A percentile compares a stretch with the other conserved stretches of the same genome.
phyloP scores from a whole-genome alignment of 768 basidiomycete species.

The Cytidiella melzeri region DNA sequence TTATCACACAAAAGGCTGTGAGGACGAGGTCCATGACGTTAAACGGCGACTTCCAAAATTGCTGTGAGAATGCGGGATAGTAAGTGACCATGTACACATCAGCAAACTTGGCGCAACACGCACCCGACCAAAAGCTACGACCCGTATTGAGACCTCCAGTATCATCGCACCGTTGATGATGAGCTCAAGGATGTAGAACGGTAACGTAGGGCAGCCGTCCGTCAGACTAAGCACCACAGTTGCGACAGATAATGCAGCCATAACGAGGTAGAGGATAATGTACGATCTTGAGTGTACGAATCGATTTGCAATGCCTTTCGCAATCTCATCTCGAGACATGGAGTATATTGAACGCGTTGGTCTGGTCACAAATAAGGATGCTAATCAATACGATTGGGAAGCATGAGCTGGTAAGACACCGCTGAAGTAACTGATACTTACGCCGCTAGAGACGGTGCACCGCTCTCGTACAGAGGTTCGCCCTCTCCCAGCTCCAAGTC shows the following conservation, averaged over 20 bases:
- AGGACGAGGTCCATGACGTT: constrained; percentile 86
- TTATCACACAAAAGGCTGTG: constrained; percentile 85
- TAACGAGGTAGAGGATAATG: constrained; percentile 81
- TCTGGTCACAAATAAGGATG: constrained; percentile 32
- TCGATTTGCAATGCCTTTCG: constrained; percentile 80
- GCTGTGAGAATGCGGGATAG: constrained; percentile 37
- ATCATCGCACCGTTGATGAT: constrained; percentile 92
- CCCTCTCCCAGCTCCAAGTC: constrained; percentile 28
- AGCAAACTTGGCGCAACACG: constrained; percentile 29
- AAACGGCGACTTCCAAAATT: constrained; percentile 96
- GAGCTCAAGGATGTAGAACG: constrained; percentile 86
- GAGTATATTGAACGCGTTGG: constrained; percentile 79
- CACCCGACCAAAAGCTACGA: constrained; percentile 91
- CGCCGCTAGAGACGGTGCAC: constrained; percentile 16
- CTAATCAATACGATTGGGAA: constrained; percentile 15
- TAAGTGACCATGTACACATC: too few relatives aligned
- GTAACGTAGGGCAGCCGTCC: constrained; percentile 79
- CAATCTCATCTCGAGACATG: constrained; percentile 76
- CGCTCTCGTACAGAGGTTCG: constrained; percentile 21
- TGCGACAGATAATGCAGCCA: constrained; percentile 82
- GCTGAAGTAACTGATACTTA: constrained; percentile 14
- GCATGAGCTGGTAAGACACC: constrained; percentile 15
- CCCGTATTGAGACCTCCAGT: constrained; percentile 83
- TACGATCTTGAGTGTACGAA: constrained; percentile 86
- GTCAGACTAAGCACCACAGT: constrained; percentile 80